These are phyloP conservation scores for Picochlorum sp. DNA, from an alignment of 139 green algal genomes.

Conservation along the genomic window DNA sequence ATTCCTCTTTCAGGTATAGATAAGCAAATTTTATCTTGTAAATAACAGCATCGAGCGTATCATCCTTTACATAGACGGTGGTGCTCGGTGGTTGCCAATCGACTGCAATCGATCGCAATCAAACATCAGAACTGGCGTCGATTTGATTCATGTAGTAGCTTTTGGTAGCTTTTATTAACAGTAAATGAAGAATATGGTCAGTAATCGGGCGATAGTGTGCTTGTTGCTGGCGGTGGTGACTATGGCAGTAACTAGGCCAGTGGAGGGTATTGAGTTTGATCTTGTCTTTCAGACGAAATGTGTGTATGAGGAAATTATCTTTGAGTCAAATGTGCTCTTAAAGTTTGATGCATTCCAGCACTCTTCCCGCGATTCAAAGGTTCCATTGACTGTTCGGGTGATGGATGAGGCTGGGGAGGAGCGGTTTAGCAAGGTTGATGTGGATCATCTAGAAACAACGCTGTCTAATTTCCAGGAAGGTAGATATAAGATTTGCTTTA, in stretches of 20 bases:
- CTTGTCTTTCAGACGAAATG: constrained; percentile 38
- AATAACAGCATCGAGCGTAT: no score
- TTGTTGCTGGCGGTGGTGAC: not conserved
- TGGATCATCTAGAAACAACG: constrained; percentile 50
- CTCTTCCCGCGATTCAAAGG: not conserved
- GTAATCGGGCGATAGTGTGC: no score
- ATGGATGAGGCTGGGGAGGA: constrained; percentile 15
- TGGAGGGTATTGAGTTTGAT: constrained; percentile 14
- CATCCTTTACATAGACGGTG: no score
- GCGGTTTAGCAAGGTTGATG: constrained; percentile 19
- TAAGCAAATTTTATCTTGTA: no score
- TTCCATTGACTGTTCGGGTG: constrained; percentile 16
- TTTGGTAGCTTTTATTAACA: no score
- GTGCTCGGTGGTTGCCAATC: no score
- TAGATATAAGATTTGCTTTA: constrained; percentile 88
- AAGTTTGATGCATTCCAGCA: constrained; percentile 13
- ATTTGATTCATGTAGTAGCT: no score
- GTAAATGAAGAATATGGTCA: no score
- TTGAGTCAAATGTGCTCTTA: constrained; percentile 7
- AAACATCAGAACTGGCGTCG: no score
- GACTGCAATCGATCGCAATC: no score
- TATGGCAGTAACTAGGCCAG: not conserved
- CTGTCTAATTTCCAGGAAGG: constrained; percentile 68
- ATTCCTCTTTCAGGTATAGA: no score
- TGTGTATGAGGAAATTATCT: constrained; percentile 31